Base-by-base conservation (phyloP, 805 yeast genomes). In the Myxozyma kluyveri region DNA sequence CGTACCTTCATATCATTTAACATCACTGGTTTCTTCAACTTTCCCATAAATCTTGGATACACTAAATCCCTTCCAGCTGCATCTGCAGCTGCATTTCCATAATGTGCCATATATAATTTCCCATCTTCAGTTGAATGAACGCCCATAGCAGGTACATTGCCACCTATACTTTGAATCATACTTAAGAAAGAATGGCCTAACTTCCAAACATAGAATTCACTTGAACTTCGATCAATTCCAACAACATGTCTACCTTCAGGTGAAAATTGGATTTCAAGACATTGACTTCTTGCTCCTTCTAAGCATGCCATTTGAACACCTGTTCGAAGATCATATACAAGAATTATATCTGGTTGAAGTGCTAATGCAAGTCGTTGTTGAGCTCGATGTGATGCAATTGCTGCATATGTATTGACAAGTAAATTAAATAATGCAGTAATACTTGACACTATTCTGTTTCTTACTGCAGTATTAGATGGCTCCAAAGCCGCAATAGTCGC, bases 291-390 rank as follows among this genome's bases (percentile, higher is more conserved):
- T 4, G 54, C 50, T n/a, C 59, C 62, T 43, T 58, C 62, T 1
- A 59, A 47, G 21, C 55, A 43, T 14, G 60, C 60, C 50, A 59
- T 23, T 31, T 57, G 59, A 6, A 55, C 54, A 18, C 62, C 59
- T 17, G 62, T 23, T n/a, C 62, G 58, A n/a, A 59, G 53, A 35
- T 59, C 62, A 29, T 59, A 59, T 12, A 59, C 62, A 24, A 59
- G 42, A 17, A 59, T 45, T 4, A 56, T 40, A 26, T 56, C 62
- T 9, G 62, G 62, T 18, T 40, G 50, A 17, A 51, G 39, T 2
- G 59, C 49, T 17, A 59, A 39, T 22, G 62, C 62, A 27, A 59
- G 52, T 2, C 62, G 60, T 35, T 59, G 62, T 40, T 58, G 62
- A 12, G 57, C 57, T 17, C 62, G 60, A 24, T 59, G 62, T 3